Base-by-base conservation (phyloP, 2,329 filamentous ascomycete genomes). In the Colletotrichum orbiculare region DNA sequence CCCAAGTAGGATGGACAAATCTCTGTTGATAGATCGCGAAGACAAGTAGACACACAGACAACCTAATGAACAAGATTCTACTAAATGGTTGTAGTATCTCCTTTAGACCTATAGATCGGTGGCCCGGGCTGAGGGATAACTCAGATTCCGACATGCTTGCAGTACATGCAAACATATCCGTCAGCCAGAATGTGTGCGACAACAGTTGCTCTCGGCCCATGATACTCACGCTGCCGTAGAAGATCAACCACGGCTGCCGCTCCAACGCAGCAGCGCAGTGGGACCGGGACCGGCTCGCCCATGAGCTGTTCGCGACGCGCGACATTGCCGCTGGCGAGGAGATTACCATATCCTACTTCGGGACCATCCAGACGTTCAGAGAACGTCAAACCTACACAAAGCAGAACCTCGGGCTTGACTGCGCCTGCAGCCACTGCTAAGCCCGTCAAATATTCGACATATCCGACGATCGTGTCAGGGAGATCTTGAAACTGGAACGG, bases 281-380 rank as follows among this genome's bases (percentile, higher is more conserved):
- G 52, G 12, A 54, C 39, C 43, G 52, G 52, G 39, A 54, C 37
- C 4, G 33, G 2, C 9, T 54, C 6, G 25, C 17, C 34, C 39
- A 54, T 13, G 35, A 15, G 52, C 7, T 54, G 1, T 45, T 43
- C 13, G 39, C 52, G 37, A 41, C 35, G 17, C 52, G 52, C 11
- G 39, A 54, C 13, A 43, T 54, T 37, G 25, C 52, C 15, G 25
- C 52, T 35, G 17, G 8, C 15, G 52, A 54, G 39, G 52, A 54
- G 39, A 54, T 54, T 11, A 54, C 52, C 7, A 54, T 54, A 9
- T 12, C 52, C 17, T 54, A 54, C 13, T 35, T 54, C 17, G 11
- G 45, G 34, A 9, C 52, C 13, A 15, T 54, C 10, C 6, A 11
- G 3, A 54, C 39, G 38, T 8, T 34, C 11, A 6, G n/a, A 45